Evolutionary conservation across 805 yeast genomes (phyloP), one percentile per base, ranked within the genome.

Genomic region (Myxozyma neglecta): DNA sequence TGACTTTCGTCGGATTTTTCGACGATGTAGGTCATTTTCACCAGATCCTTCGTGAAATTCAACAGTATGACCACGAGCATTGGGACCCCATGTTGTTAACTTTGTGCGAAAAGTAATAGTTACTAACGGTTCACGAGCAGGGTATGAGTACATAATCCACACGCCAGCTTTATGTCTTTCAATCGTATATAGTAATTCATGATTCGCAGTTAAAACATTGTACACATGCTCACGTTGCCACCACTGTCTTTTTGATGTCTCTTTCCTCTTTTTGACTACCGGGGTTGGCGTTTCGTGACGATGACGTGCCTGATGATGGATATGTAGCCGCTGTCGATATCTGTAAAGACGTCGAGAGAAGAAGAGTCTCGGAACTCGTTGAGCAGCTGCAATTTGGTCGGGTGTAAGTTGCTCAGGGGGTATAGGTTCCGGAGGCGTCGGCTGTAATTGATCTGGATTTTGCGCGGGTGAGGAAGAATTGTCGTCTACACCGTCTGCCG

Each of bases 171-270:
- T 36, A 36, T 46, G 47, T n/a, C 57, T 56, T 48, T 63, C 66
- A 14, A 63, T 40, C n/a, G 66, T 63, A 42, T 56, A 60, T 34
- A 46, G 42, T 3, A 63, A 35, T 14, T 47, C 59, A 18, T 63
- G 49, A 10, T 16, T 14, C 1, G 53, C 18, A 11, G 56, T 37
- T 9, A 63, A 56, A n/a, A 63, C 56, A 20, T 60, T 54, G 40
- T 55, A 52, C 9, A 62, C 65, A 35, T 62, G 65, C 16, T 54
- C 55, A 13, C 65, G 63, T 39, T 62, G 65, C 65, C 65, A 61
- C 65, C 65, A 62, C 10, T 16, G 57, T 10, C 42, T 46, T 10
- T 43, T 32, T 34, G 20, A 48, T 34, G 18, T 44, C 36, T 35
- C 20, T 16, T 6, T n/a, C n/a, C 24, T 10, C 53, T 50, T 50